phyloP scores from a whole-genome alignment of 1,139 yeast genomes.

The Suhomyces bribrorum region DNA sequence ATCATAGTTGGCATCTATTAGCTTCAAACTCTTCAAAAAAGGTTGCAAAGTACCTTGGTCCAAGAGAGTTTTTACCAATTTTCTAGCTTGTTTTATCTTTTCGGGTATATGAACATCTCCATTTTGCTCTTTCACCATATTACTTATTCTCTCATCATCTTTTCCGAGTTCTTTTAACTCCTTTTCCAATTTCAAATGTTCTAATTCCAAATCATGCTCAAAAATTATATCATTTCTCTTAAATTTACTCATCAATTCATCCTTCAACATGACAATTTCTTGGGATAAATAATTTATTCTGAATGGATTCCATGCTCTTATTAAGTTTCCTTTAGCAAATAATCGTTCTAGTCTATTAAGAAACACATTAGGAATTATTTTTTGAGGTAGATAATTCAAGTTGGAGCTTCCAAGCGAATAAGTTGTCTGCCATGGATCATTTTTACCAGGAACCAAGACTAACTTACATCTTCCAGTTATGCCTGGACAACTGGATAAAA shows the following conservation, averaged over 20 bases:
- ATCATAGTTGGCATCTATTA: conserved; percentile 71
- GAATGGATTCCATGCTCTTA: conserved; percentile 73
- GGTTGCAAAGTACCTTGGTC: conserved; percentile 92
- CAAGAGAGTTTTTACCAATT: conserved; percentile 71
- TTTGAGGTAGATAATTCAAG: conserved; percentile 67
- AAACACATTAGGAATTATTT: conserved; percentile 68
- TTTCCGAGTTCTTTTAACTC: conserved; percentile 19
- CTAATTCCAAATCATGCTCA: conserved; percentile 42
- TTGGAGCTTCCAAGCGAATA: conserved; percentile 64
- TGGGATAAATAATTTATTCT: conserved; percentile 78
- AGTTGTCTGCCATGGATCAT: conserved; percentile 91
- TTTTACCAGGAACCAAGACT: conserved; percentile 80
- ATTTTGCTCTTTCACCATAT: conserved; percentile 15
- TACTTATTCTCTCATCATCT: conserved; percentile 15
- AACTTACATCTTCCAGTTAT: conserved; percentile 44
- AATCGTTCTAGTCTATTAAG: conserved; percentile 65
- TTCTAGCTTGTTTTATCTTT: conserved; percentile 62
- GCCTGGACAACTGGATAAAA: conserved; percentile 37
- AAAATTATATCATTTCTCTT: conserved; percentile 67
- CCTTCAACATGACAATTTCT: conserved; percentile 74
- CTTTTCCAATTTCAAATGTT: conserved; percentile 22
- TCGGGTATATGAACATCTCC: conserved; percentile 16
- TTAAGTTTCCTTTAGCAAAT: conserved; percentile 56
- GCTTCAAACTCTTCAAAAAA: conserved; percentile 58
- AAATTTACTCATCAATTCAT: conserved; percentile 68